These are phyloP conservation scores for Iberis pinnata DNA, from an alignment of 345 rosid species.

Conservation along the genomic window DNA sequence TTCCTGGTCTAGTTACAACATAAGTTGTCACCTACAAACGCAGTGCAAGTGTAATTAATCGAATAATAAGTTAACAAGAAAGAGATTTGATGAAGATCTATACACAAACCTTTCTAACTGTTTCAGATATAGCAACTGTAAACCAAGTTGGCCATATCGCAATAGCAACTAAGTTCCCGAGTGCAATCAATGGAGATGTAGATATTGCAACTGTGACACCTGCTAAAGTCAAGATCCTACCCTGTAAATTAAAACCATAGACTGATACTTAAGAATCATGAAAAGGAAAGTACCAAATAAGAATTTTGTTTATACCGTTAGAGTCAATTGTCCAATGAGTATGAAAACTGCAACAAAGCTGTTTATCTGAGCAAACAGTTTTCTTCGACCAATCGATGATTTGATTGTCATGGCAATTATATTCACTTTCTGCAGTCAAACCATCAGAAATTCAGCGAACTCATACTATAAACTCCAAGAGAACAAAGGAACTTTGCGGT, in stretches of 20 bases:
- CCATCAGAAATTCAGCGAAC: neutral
- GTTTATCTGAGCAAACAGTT: slow-evolving; percentile 83
- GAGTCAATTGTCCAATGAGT: slow-evolving; percentile 81
- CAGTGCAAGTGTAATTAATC: neutral
- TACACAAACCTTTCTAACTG: slow-evolving; percentile 70
- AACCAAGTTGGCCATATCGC: slow-evolving; percentile 90
- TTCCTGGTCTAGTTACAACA: slow-evolving; percentile 85
- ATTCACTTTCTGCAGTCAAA: slow-evolving; percentile 68
- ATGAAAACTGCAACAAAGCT: slow-evolving; percentile 90
- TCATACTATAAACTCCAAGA: neutral
- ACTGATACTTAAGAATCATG: neutral
- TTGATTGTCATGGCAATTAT: slow-evolving; percentile 68
- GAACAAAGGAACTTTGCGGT: neutral
- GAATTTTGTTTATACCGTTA: slow-evolving; percentile 43
- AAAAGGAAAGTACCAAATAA: neutral
- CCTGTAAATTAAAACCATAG: slow-evolving; percentile 36
- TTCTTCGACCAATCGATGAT: slow-evolving; percentile 74
- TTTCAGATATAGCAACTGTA: slow-evolving; percentile 72
- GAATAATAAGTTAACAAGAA: neutral
- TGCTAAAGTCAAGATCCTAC: slow-evolving; percentile 71
- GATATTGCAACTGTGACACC: slow-evolving; percentile 78
- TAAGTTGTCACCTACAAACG: slow-evolving; percentile 66
- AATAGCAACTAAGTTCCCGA: slow-evolving; percentile 60
- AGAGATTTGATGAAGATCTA: slow-evolving; percentile 4
- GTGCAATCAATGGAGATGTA: slow-evolving; percentile 65